A percentile compares a stretch with the other conserved stretches of the same genome.
Evolutionary conservation across 768 basidiomycete species (phyloP).

Genomic region (Guyanaporus albipodus): DNA sequence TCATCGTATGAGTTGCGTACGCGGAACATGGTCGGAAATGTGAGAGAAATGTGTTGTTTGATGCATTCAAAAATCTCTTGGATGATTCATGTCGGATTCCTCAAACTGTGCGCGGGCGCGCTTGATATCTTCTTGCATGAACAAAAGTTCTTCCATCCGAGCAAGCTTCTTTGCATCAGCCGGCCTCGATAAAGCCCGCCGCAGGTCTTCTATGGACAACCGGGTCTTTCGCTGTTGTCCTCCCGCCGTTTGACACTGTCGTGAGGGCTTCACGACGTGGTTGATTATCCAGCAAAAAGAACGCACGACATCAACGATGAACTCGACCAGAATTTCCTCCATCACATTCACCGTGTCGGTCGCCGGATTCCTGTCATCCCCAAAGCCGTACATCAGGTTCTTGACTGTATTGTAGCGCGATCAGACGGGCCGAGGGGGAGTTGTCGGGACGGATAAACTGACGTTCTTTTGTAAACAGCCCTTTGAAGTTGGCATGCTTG

Average conservation of each 20-base stretch:
- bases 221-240: conserved; percentile 65
- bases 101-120: conserved; percentile 80
- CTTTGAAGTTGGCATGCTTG: conserved; percentile 67
- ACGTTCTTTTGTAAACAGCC: conserved; percentile 81
- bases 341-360: conserved; percentile 86
- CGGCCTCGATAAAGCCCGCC: conserved; percentile 72
- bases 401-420: conserved; percentile 48
- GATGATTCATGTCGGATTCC: conserved; percentile 44
- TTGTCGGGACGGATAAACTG: conserved; percentile 28
- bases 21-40: conserved; percentile 1
- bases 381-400: conserved; percentile 90
- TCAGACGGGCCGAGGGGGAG: conserved; percentile 10
- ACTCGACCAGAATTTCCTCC: conserved; percentile 91
- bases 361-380: conserved; percentile 85
- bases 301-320: conserved; percentile 85
- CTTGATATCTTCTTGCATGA: conserved; percentile 94
- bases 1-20: no score
- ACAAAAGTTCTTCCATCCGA: conserved; percentile 85
- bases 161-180: conserved; percentile 93
- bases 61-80: conserved; percentile 41
- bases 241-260: conserved; percentile 72
- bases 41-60: no score
- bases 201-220: conserved; percentile 82
- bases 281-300: conserved; percentile 5
- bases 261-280: conserved; percentile 5